phyloP scores from a whole-genome alignment of 2,329 filamentous ascomycete species.

The Periconia sp. region DNA sequence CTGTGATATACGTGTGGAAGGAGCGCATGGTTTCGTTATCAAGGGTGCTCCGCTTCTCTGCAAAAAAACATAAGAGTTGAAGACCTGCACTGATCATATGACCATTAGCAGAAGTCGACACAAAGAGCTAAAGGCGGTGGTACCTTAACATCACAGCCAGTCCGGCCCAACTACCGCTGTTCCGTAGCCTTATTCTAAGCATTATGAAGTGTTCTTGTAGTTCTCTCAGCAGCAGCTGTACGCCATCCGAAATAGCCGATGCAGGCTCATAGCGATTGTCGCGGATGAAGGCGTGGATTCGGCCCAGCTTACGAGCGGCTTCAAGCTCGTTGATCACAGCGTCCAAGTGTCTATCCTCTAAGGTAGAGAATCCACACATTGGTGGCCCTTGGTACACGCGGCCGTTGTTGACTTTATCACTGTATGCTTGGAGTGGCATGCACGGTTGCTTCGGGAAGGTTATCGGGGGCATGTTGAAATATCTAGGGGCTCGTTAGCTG shows the following conservation, averaged over 20 bases:
- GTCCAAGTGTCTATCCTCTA: conserved; percentile 1
- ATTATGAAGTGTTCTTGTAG: conserved; percentile 4
- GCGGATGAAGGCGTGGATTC: conserved; percentile 18
- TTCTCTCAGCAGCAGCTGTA: conserved; percentile 1
- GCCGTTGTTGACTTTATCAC: background rate
- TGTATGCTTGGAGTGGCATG: conserved; percentile 9
- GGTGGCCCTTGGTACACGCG: conserved; percentile 1
- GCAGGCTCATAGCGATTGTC: conserved; percentile 7
- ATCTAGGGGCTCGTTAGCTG: conserved; percentile 6
- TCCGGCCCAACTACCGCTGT: conserved; percentile 6
- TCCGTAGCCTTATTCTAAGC: conserved; percentile 3
- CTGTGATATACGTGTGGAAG: conserved; percentile 8
- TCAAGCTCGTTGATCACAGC: conserved; percentile 12
- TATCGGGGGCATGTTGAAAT: conserved; percentile 21
- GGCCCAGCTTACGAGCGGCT: conserved; percentile 12
- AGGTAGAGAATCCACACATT: conserved; percentile 6
- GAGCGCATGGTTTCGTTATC: conserved; percentile 4
- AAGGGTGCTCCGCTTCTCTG: conserved; percentile 8
- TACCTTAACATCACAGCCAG: conserved; percentile 11
- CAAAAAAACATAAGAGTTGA: conserved; percentile 16
- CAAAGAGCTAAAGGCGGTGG: background rate
- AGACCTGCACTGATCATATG: conserved; percentile 13
- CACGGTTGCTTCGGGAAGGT: conserved; percentile 12
- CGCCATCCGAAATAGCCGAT: background rate
- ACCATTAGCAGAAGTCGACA: background rate